phyloP scores from a whole-genome alignment of 441 rosid genomes.

The Populus trichocarpa region DNA sequence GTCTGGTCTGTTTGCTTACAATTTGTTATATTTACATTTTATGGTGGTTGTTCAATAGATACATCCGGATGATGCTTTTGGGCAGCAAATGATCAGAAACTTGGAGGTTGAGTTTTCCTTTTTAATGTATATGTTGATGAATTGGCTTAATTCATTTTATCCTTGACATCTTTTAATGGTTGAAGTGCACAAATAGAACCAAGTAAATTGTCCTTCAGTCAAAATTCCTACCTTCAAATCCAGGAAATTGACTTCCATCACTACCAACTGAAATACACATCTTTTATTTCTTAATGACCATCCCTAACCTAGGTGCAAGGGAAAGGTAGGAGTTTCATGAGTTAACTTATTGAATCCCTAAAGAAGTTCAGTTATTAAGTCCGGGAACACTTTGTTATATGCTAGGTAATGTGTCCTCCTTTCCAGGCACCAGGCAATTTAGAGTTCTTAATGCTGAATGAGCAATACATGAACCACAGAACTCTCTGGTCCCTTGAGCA shows the following conservation, averaged over 20 bases:
- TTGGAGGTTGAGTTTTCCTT: conserved; percentile 59
- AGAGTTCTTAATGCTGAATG: background rate
- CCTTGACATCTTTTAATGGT: background rate
- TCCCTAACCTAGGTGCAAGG: background rate
- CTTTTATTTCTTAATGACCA: background rate
- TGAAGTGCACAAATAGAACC: background rate
- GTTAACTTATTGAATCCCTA: background rate
- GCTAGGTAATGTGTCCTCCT: background rate
- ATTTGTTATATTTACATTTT: conserved; percentile 15
- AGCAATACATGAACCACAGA: background rate
- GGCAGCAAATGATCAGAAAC: conserved; percentile 92
- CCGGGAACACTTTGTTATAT: too few species aligned
- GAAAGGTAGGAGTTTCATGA: background rate
- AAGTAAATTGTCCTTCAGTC: background rate
- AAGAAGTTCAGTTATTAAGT: background rate
- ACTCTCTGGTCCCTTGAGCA: background rate
- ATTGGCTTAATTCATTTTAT: conserved; percentile 10
- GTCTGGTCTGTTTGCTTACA: conserved; percentile 1
- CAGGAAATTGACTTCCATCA: background rate
- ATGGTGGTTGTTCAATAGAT: conserved; percentile 50
- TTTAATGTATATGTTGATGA: conserved; percentile 8
- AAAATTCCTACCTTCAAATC: background rate
- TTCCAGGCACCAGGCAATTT: background rate
- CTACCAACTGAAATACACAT: background rate
- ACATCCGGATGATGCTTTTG: conserved; percentile 97